phyloP scores from a whole-genome alignment of 331 rosid species.

The Ulmus americana region DNA sequence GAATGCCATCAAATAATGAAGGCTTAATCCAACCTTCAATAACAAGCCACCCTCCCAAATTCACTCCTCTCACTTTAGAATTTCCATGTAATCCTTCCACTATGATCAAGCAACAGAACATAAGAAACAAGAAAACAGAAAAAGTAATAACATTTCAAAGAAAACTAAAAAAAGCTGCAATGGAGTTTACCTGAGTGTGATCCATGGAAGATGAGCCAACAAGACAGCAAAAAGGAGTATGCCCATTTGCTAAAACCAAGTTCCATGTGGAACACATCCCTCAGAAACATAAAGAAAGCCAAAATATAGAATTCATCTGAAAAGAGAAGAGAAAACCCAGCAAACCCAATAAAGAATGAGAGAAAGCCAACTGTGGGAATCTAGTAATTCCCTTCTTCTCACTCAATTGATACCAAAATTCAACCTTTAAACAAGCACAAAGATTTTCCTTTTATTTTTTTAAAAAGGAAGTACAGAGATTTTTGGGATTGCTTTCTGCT shows the following conservation, averaged over 20 bases:
- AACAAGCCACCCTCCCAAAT: conserved; percentile 94
- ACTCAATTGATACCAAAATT: conserved; percentile 54
- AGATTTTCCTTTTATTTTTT: not conserved
- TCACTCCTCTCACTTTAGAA: conserved; percentile 75
- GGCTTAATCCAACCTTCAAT: conserved; percentile 97
- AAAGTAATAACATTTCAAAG: too few relatives aligned
- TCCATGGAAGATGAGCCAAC: conserved; percentile 40
- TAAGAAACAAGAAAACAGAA: not conserved
- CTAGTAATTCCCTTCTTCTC: conserved; percentile 47
- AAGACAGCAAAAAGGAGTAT: conserved; percentile 46
- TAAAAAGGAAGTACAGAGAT: too few relatives aligned
- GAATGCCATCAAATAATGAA: conserved; percentile 83
- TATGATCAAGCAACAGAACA: conserved; percentile 26
- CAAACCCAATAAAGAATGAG: conserved; percentile 26
- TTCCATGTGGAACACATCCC: conserved; percentile 61
- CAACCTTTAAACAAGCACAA: conserved; percentile 41
- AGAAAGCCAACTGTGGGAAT: conserved; percentile 35
- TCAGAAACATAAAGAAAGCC: conserved; percentile 33
- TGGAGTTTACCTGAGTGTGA: conserved; percentile 52
- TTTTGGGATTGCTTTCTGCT: conserved; percentile 26
- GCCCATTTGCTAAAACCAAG: conserved; percentile 57
- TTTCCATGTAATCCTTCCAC: conserved; percentile 66
- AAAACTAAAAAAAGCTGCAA: not conserved
- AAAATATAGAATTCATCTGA: conserved; percentile 39
- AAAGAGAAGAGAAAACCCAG: conserved; percentile 5